These are phyloP conservation scores for Spizellomyces punctatus DNA, from an alignment of 192 early-diverging fungal species.

Conservation along the genomic window DNA sequence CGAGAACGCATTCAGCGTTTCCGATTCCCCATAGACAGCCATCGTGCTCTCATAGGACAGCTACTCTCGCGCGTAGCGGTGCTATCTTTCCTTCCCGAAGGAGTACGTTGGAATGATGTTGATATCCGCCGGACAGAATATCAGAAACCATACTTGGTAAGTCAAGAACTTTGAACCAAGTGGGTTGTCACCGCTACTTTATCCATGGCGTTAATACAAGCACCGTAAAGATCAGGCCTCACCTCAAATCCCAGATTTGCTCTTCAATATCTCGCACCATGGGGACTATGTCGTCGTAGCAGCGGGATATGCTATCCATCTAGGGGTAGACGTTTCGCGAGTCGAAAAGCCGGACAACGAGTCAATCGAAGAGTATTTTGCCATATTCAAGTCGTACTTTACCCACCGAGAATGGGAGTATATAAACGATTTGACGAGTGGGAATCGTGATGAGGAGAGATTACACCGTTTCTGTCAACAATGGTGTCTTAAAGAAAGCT, in stretches of 20 bases:
- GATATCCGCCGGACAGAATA: constrained; percentile 9
- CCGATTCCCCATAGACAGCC: constrained; percentile 21
- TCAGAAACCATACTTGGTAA: constrained; percentile 29
- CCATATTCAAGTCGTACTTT: constrained; percentile 21
- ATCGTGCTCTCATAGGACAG: constrained; percentile 27
- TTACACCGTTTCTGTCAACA: constrained; percentile 49
- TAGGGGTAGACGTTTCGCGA: constrained; percentile 58
- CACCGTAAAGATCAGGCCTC: not conserved
- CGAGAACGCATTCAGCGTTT: constrained; percentile 20
- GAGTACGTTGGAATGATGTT: constrained; percentile 5
- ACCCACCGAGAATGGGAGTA: constrained; percentile 28
- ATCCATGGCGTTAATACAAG: not conserved
- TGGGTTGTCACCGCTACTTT: not conserved
- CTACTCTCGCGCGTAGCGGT: constrained; percentile 23
- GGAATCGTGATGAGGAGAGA: not conserved
- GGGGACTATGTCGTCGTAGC: constrained; percentile 63
- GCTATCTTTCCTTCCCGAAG: not conserved
- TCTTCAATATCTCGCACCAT: constrained; percentile 63
- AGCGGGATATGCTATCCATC: constrained; percentile 26
- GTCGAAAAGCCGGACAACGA: constrained; percentile 42
- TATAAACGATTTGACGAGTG: not conserved
- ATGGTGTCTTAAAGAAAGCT: constrained; percentile 65
- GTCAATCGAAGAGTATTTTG: constrained; percentile 40
- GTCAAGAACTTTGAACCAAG: not conserved
- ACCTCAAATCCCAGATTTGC: constrained; percentile 9